Base-by-base conservation (phyloP, 306 rosid species). In the Oemleria cerasiformis region DNA sequence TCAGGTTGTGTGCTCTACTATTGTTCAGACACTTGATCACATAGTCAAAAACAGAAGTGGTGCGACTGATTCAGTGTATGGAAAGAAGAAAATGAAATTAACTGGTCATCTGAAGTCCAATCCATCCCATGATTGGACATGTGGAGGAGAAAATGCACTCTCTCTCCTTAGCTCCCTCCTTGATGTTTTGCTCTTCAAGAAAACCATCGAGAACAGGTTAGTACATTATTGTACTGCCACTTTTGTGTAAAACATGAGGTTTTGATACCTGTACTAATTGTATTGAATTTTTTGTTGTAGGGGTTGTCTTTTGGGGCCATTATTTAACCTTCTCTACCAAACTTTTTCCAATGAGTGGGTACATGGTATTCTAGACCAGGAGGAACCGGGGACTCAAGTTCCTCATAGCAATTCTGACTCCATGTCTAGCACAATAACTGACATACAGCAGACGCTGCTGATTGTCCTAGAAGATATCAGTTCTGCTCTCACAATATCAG, bases 131-230 rank as follows among this genome's bases (percentile, higher is more conserved):
- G 68, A 78, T 60, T 79, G 49, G 75, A 76, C 85, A 43, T 73
- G 74, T 78, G 74, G 63, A 69, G 76, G 86, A 71, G 89, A 74
- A 51, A 78, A 65, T 73, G 75, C 85, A 23, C 60, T 80, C 72
- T 68, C 78, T 83, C 71, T 78, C 57, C 87, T 93, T 58, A 73
- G 92, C 75, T 84, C 98, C 66, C 78, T 93, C 72, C 86, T 93
- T 79, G 97, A 89, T 79, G 80, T 93, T 79, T 84, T 93, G 78
- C 85, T 93, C 17, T 70, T 88, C 72, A 91, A 91, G 89, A 93
- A 88, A 73, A 88, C 86, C 80, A 83, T 87, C 36, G 77, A 70
- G 68, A 74, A 83, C 82, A 91, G 98, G 97, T 92, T 71, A 44
- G 53, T 68, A 42, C 40, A 48, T 63, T 72, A 49, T n/a, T 43